Conservation (phyloP, 371 early-diverging fungal species). For the Ordospora pajunii region DNA sequence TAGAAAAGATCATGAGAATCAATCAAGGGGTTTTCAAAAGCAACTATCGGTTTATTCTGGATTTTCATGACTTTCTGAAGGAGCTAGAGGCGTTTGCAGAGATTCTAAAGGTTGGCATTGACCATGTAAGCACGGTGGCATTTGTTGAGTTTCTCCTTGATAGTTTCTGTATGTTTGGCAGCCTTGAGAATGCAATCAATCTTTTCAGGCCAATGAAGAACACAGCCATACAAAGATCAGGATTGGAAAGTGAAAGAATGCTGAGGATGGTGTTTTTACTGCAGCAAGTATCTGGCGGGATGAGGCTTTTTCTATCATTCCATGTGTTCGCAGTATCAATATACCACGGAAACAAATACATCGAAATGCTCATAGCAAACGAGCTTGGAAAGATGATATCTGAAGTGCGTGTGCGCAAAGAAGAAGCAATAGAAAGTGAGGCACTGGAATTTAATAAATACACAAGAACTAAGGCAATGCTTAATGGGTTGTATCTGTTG, state of each 20-base stretch:
- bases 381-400: neutral
- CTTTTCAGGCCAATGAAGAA: neutral
- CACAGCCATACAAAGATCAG: neutral
- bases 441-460: neutral
- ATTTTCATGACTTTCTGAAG: neutral
- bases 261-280: neutral
- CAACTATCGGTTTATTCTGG: neutral
- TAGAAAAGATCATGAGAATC: neutral
- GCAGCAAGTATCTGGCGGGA: neutral
- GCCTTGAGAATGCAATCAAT: neutral
- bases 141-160: neutral
- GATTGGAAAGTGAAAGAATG: neutral
- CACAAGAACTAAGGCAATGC: neutral
- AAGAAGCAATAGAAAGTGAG: too few relatives aligned
- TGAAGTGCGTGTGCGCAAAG: neutral
- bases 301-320: neutral
- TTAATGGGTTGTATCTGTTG: neutral
- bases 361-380: neutral
- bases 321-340: conserved; percentile 5
- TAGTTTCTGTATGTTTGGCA: neutral
- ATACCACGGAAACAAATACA: neutral
- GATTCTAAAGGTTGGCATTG: neutral
- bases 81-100: neutral
- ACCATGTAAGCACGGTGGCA: neutral
- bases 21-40: neutral